A percentile compares a stretch with the other conserved stretches of the same genome.
phyloP scores from a whole-genome alignment of 371 early-diverging fungal species.

The Vairimorpha ceranae region DNA sequence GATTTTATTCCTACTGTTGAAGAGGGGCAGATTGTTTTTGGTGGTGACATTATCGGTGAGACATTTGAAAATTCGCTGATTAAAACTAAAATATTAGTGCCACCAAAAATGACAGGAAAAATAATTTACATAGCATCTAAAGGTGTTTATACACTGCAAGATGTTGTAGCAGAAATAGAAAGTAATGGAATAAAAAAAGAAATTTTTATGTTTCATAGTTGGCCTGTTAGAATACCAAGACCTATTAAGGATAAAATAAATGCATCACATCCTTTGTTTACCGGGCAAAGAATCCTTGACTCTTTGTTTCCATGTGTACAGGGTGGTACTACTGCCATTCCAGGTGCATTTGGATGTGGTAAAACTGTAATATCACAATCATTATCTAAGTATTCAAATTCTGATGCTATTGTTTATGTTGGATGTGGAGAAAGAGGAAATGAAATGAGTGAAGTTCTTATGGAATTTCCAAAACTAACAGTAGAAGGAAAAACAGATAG shows the following conservation, averaged over 20 bases:
- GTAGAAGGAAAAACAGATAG: conserved; percentile 78
- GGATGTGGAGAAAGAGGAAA: conserved; percentile 99
- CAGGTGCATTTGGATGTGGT: conserved; percentile 99
- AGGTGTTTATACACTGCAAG: conserved; percentile 82
- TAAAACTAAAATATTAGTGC: conserved; percentile 77
- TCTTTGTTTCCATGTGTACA: conserved; percentile 99
- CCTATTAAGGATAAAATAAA: conserved; percentile 89
- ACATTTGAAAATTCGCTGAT: conserved; percentile 92
- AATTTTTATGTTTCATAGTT: conserved; percentile 87
- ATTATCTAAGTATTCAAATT: conserved; percentile 98
- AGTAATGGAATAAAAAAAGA: conserved; percentile 76
- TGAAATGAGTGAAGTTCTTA: conserved; percentile 99
- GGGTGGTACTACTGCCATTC: conserved; percentile 99
- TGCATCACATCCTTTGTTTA: conserved; percentile 88
- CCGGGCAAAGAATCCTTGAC: conserved; percentile 97
- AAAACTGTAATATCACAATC: conserved; percentile 99
- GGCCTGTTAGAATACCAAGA: conserved; percentile 97
- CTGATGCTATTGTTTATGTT: conserved; percentile 97
- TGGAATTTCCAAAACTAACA: conserved; percentile 90
- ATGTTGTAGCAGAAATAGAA: conserved; percentile 83
- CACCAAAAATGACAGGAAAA: conserved; percentile 84
- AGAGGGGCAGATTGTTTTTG: conserved; percentile 88
- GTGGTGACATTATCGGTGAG: conserved; percentile 89
- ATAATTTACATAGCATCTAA: conserved; percentile 84
- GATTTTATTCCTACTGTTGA: conserved; percentile 77